A percentile compares a stretch with the other conserved stretches of the same genome.
Evolutionary conservation across 768 basidiomycete species (phyloP).

Genomic region (Termitomyces sp.): DNA sequence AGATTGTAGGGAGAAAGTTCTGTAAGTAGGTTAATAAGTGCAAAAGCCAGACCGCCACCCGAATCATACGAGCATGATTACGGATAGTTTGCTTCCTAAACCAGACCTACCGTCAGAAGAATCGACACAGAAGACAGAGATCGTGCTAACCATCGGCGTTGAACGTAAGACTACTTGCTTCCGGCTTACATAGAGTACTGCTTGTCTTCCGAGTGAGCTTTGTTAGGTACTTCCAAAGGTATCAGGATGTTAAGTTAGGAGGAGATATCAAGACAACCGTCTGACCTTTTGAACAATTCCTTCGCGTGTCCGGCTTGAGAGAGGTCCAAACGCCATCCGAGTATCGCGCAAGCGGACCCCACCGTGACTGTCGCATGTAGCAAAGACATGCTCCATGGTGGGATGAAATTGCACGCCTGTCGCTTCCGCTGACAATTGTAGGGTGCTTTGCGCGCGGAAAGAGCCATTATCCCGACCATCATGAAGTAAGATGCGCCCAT

Average conservation of each 20-base stretch:
- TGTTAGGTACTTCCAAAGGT: slow-evolving; percentile 32
- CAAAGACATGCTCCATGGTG: slow-evolving; percentile 59
- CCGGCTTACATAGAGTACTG: slow-evolving; percentile 47
- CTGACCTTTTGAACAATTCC: slow-evolving; percentile 52
- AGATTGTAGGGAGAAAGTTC: slow-evolving; percentile 71
- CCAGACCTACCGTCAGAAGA: neutral
- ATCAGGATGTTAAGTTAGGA: neutral
- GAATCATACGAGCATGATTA: slow-evolving; percentile 56
- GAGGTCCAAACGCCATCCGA: slow-evolving; percentile 68
- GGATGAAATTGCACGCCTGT: slow-evolving; percentile 68
- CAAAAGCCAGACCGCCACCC: neutral
- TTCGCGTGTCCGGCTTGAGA: slow-evolving; percentile 31
- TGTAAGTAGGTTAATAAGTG: slow-evolving; percentile 18
- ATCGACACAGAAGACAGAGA: neutral
- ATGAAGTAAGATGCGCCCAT: slow-evolving; percentile 59
- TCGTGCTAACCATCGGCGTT: slow-evolving; percentile 53
- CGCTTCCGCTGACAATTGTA: slow-evolving; percentile 51
- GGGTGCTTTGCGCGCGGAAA: slow-evolving; percentile 38
- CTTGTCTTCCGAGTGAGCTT: slow-evolving; percentile 34
- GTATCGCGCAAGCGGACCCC: slow-evolving; percentile 61
- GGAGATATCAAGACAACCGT: neutral
- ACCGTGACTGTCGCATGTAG: slow-evolving; percentile 55
- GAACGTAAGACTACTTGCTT: slow-evolving; percentile 62
- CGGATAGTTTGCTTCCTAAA: slow-evolving; percentile 56
- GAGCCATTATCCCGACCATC: slow-evolving; percentile 41